Conservation (phyloP, 495 filamentous ascomycete species). For the Tetracladium setigerum region DNA sequence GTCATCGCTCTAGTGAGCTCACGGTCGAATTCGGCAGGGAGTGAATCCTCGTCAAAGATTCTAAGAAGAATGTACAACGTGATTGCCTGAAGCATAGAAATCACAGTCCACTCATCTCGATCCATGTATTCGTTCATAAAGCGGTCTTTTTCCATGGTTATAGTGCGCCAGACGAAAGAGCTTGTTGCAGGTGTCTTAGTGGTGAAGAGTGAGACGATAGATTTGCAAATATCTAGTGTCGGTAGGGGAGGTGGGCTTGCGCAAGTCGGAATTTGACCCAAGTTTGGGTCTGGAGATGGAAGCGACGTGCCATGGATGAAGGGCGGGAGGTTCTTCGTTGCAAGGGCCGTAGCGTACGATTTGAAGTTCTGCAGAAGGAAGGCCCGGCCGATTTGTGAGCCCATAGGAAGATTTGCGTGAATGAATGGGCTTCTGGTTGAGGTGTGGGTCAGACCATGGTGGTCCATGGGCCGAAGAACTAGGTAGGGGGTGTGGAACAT, state of each 20-base stretch:
- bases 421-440: conserved; percentile 12
- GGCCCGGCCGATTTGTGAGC: conserved; percentile 12
- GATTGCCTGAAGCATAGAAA: conserved; percentile 15
- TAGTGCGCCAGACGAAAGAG: conserved; percentile 16
- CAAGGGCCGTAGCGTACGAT: conserved; percentile 11
- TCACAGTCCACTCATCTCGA: conserved; percentile 10
- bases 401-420: conserved; percentile 7
- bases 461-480: conserved; percentile 10
- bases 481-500: conserved; percentile 19
- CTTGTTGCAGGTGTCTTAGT: conserved; percentile 12
- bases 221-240: conserved; percentile 15
- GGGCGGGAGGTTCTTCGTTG: conserved; percentile 6
- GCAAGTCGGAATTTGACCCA: too few species aligned
- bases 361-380: conserved; percentile 13
- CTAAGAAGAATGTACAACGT: conserved; percentile 16
- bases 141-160: conserved; percentile 15
- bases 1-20: conserved; percentile 12
- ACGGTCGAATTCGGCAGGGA: conserved; percentile 13
- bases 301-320: conserved; percentile 13
- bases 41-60: conserved; percentile 13
- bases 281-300: conserved; percentile 7
- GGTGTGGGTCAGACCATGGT: conserved; percentile 1
- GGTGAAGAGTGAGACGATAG: conserved; percentile 10
- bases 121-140: conserved; percentile 10
- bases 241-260: conserved; percentile 1